phyloP scores from a whole-genome alignment of 129 eudicot species.

The Glebionis coronaria region DNA sequence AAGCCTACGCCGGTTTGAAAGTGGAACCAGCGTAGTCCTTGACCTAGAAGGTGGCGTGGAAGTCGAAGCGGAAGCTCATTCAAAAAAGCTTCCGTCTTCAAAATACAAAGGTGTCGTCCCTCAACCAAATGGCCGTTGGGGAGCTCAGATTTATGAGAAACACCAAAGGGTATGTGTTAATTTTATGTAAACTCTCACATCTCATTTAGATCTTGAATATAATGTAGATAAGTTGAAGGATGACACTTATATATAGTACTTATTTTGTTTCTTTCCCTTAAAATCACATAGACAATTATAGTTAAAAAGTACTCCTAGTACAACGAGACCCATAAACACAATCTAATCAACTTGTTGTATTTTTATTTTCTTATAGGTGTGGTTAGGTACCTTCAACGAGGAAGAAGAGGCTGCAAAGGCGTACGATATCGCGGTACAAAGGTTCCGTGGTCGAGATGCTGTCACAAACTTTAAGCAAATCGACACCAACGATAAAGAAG shows the following conservation, averaged over 20 bases:
- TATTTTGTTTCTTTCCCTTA: too few species aligned
- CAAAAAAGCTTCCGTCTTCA: slow-evolving; percentile 77
- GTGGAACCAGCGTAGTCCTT: too few species aligned
- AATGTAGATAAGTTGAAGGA: too few species aligned
- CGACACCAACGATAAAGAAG: slow-evolving; percentile 21
- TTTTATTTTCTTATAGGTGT: slow-evolving; percentile 15
- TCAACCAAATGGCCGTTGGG: slow-evolving; percentile 94
- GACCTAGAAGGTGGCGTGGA: slow-evolving; percentile 31
- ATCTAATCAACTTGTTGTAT: too few species aligned
- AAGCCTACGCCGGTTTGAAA: too few species aligned
- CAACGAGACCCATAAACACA: too few species aligned
- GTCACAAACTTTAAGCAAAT: slow-evolving; percentile 56
- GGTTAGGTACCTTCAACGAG: slow-evolving; percentile 88
- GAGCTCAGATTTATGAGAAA: slow-evolving; percentile 92
- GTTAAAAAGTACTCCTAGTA: too few species aligned
- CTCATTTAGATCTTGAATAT: too few species aligned
- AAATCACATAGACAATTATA: too few species aligned
- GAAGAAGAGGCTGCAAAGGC: slow-evolving; percentile 82
- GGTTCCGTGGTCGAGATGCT: slow-evolving; percentile 90
- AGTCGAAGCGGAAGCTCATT: slow-evolving; percentile 63
- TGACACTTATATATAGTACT: too few species aligned
- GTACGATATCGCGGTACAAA: slow-evolving; percentile 75
- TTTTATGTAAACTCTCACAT: too few species aligned
- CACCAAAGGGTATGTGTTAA: slow-evolving; percentile 51
- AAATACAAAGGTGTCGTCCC: slow-evolving; percentile 89